These are phyloP conservation scores for Colletotrichum neosansevieriae DNA, from an alignment of 2,329 filamentous ascomycete species.

Conservation along the genomic window DNA sequence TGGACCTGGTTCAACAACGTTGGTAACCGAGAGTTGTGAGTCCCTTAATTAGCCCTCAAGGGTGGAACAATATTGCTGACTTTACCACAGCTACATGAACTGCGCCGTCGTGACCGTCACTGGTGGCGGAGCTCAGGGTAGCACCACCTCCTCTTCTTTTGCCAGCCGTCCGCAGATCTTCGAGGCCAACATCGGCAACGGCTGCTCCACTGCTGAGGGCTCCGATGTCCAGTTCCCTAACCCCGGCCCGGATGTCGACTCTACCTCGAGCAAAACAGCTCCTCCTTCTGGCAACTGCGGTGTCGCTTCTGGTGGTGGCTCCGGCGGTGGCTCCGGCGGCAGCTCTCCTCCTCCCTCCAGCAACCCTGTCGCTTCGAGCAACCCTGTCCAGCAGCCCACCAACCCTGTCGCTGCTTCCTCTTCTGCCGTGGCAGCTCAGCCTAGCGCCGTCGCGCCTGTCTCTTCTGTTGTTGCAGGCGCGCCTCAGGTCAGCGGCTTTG, in stretches of 20 bases:
- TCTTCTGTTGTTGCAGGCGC: neutral
- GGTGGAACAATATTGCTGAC: conserved; percentile 3
- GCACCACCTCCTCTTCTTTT: conserved; percentile 53
- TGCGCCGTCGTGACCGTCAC: conserved; percentile 78
- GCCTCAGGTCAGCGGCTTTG: conserved; percentile 7
- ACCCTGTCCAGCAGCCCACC: conserved; percentile 3
- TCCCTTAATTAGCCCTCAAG: neutral
- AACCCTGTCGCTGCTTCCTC: conserved; percentile 12
- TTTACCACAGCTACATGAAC: conserved; percentile 75
- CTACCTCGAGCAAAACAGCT: conserved; percentile 51
- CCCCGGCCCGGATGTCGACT: conserved; percentile 68
- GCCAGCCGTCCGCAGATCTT: conserved; percentile 74
- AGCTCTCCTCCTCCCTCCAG: conserved; percentile 20
- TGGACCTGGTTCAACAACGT: conserved; percentile 85
- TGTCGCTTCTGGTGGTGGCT: conserved; percentile 47
- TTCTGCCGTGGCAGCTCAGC: conserved; percentile 5
- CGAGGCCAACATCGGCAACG: conserved; percentile 74
- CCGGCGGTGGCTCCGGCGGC: conserved; percentile 41
- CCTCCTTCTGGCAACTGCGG: conserved; percentile 53
- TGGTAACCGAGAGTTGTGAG: conserved; percentile 79
- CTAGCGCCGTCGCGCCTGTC: conserved; percentile 1
- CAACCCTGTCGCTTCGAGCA: conserved; percentile 41
- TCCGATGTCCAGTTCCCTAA: conserved; percentile 74
- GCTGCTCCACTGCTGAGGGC: conserved; percentile 69
- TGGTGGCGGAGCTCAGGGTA: conserved; percentile 50